Evolutionary conservation across 2,329 filamentous ascomycete genomes (phyloP), one percentile per base, ranked within the genome.

Genomic region (Nectriaceae sp.): DNA sequence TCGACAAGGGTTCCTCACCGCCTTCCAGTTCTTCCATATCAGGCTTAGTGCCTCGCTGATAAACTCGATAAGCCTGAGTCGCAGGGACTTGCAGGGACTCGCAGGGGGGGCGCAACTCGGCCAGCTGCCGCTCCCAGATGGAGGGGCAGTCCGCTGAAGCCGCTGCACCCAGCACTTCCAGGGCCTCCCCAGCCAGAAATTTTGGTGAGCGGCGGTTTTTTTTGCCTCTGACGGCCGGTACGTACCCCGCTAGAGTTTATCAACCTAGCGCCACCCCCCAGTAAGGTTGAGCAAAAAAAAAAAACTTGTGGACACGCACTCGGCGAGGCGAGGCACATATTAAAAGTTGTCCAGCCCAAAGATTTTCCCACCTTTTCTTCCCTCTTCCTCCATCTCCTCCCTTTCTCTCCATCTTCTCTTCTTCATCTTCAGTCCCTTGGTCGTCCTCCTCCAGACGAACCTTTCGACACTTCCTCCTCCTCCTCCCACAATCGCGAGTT

Each of bases 371-470:
- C 55, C 56, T 49, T 57, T 63, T 63, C 61, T 56, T 62, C 54
- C 62, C 56, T 68, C 59, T 59, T 59, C 55, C 51, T 56, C 54
- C 52, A 57, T 58, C 54, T 56, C 56, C 56, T 60, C 54, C 63
- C 63, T 54, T 46, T 54, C 60, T 64, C 63, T 65, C 59, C 58
- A 58, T 61, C 59, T 62, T 65, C 61, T 63, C 64, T 62, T 64
- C 65, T 62, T 62, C 64, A 58, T 64, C 64, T 63, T 65, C 54
- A 40, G 35, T 53, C 50, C 46, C 49, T 53, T 46, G 68, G 67
- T 74, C 67, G 68, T 73, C 69, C 62, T 73, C 71, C 68, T 71
- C 65, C 65, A 66, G 73, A 68, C 73, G 73, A 67, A 70, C 67
- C 69, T 67, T 64, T 56, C 55, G 61, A 58, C 61, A 22, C 20